A percentile compares a stretch with the other conserved stretches of the same genome.
phyloP scores from a whole-genome alignment of 2,329 filamentous ascomycete genomes.

The Cytospora mali region DNA sequence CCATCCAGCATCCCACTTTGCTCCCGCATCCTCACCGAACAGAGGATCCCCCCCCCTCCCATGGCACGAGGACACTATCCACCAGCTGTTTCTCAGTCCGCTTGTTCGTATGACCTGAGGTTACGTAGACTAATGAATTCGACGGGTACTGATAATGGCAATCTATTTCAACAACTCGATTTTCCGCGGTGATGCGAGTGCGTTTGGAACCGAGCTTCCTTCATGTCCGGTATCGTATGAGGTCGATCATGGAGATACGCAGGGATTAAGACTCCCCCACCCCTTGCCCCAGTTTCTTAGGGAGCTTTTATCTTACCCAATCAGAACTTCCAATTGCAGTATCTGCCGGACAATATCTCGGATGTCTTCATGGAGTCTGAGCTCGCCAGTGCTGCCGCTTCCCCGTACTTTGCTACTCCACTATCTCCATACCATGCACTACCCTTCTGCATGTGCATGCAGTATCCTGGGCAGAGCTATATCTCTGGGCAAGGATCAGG shows the following conservation, averaged over 20 bases:
- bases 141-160: constrained; percentile 10
- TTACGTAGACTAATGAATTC: constrained; percentile 3
- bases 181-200: too few relatives aligned
- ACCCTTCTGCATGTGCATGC: not conserved
- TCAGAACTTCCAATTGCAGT: constrained; percentile 11
- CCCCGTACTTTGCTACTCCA: too few relatives aligned
- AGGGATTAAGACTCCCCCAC: not conserved
- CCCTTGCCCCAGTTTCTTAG: not conserved
- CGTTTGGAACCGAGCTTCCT: not conserved
- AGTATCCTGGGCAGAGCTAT: constrained; percentile 10
- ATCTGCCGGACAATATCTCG: constrained; percentile 12
- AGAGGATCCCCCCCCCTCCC: not conserved
- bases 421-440: constrained; percentile 12
- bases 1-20: constrained; percentile 12
- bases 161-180: not conserved
- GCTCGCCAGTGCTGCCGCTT: not conserved
- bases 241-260: constrained; percentile 7
- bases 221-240: not conserved
- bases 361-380: constrained; percentile 1
- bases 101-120: not conserved
- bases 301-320: not conserved
- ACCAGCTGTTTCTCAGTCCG: not conserved
- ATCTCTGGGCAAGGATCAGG: constrained; percentile 16
- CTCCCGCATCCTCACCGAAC: constrained; percentile 6
- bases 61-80: constrained; percentile 1